phyloP scores from a whole-genome alignment of 1,284 basidiomycete genomes.

The Veloporphyrellus conicus region DNA sequence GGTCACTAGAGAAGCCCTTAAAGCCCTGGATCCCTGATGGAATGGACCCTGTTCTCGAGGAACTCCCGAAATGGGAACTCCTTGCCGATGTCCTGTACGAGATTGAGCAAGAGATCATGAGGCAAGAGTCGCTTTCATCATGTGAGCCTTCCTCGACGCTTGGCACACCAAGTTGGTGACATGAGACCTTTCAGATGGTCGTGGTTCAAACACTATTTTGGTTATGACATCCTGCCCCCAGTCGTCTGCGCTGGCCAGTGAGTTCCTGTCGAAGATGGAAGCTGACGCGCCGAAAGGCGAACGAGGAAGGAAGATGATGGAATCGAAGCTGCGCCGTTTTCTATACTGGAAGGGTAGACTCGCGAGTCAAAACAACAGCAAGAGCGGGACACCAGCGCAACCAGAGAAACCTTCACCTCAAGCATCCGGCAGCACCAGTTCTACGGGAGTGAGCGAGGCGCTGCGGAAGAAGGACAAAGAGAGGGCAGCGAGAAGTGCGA shows the following conservation, averaged over 20 bases:
- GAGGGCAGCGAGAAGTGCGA: slow-evolving; percentile 49
- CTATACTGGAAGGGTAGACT: slow-evolving; percentile 79
- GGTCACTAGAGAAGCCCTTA: slow-evolving; percentile 13
- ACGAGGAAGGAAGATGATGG: slow-evolving; percentile 76
- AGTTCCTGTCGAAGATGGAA: slow-evolving; percentile 73
- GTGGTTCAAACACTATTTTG: slow-evolving; percentile 74
- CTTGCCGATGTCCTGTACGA: slow-evolving; percentile 85
- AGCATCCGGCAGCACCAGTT: slow-evolving; percentile 2
- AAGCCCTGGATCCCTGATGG: slow-evolving; percentile 68
- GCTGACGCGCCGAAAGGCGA: slow-evolving; percentile 49
- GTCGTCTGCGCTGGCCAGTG: slow-evolving; percentile 69
- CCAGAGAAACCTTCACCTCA: slow-evolving; percentile 6
- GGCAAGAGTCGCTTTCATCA: slow-evolving; percentile 45
- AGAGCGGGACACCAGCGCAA: slow-evolving; percentile 1
- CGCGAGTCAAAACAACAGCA: slow-evolving; percentile 15
- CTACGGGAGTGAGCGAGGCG: slow-evolving; percentile 53
- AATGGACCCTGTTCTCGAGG: slow-evolving; percentile 86
- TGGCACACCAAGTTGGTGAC: not conserved
- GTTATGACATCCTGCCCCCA: slow-evolving; percentile 86
- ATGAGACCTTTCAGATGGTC: slow-evolving; percentile 34
- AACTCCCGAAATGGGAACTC: slow-evolving; percentile 91
- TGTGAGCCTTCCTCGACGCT: slow-evolving; percentile 26
- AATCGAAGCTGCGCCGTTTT: slow-evolving; percentile 65
- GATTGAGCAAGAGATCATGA: slow-evolving; percentile 83
- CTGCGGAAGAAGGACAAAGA: slow-evolving; percentile 71